These are phyloP conservation scores for Cutaneotrichosporon sp. DNA, from an alignment of 1,284 basidiomycete species.

Conservation along the genomic window DNA sequence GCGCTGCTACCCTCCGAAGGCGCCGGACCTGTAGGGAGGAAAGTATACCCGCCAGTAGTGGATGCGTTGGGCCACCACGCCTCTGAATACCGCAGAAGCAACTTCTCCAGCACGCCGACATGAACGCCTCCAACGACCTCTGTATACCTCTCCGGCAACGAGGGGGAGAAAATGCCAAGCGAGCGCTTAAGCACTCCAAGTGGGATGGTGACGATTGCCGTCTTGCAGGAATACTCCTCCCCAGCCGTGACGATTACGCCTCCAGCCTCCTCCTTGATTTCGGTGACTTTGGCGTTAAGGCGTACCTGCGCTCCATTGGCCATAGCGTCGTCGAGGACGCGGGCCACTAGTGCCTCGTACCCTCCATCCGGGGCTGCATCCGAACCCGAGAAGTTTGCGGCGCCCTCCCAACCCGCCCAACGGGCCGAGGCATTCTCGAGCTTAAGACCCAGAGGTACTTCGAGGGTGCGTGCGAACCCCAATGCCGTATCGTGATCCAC, in stretches of 20 bases:
- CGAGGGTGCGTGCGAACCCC: constrained; percentile 54
- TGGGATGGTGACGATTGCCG: constrained; percentile 54
- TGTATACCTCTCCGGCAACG: constrained; percentile 38
- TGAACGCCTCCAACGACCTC: constrained; percentile 47
- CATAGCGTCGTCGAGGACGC: constrained; percentile 48
- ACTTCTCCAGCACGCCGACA: constrained; percentile 56
- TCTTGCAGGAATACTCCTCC: constrained; percentile 44
- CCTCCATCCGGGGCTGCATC: constrained; percentile 58
- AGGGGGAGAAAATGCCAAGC: constrained; percentile 44
- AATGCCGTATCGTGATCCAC: constrained; percentile 16
- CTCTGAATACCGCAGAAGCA: constrained; percentile 53
- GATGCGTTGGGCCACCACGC: constrained; percentile 56
- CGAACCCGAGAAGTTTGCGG: constrained; percentile 54
- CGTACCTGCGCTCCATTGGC: constrained; percentile 48
- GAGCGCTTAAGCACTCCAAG: constrained; percentile 52
- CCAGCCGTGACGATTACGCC: constrained; percentile 37
- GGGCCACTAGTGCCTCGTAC: constrained; percentile 53
- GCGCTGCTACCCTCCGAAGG: constrained; percentile 23
- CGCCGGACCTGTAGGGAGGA: constrained; percentile 42
- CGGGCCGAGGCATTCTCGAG: constrained; percentile 52
- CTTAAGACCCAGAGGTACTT: constrained; percentile 56
- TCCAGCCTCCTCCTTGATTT: constrained; percentile 22
- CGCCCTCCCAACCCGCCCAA: constrained; percentile 53
- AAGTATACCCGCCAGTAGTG: constrained; percentile 50
- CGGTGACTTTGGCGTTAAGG: constrained; percentile 36